A percentile compares a stretch with the other conserved stretches of the same genome.
Evolutionary conservation across 208 protist genomes (phyloP).

Genomic region (Trypanosoma theileri): DNA sequence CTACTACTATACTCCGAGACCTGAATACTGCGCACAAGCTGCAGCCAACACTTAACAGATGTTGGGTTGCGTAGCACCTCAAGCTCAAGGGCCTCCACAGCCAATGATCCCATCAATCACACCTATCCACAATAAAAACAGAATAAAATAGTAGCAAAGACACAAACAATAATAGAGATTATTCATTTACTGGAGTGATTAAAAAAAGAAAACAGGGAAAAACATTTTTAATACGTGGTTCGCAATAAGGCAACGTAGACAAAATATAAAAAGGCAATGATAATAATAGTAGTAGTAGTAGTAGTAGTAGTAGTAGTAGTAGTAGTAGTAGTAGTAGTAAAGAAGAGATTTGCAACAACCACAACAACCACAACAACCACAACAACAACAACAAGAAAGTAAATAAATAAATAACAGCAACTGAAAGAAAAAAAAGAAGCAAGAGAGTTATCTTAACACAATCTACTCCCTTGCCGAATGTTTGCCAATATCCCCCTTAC

Average conservation of each 20-base stretch:
- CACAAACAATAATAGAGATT: background rate
- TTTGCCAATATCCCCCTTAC: constrained; percentile 12
- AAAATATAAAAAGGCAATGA: too few species aligned
- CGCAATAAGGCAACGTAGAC: too few species aligned
- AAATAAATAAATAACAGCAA: background rate
- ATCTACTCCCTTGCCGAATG: background rate
- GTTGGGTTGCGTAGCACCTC: constrained; percentile 51
- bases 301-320: too few species aligned
- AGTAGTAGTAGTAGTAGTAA: too few species aligned
- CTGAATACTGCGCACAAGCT: constrained; percentile 39
- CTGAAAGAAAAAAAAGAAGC: background rate
- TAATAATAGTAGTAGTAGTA: too few species aligned
- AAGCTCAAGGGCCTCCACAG: constrained; percentile 52
- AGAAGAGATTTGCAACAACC: too few species aligned
- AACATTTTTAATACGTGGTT: too few species aligned
- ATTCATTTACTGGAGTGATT: too few species aligned
- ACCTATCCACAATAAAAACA: background rate
- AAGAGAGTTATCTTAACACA: background rate
- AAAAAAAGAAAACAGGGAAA: too few species aligned
- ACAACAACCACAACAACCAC: too few species aligned
- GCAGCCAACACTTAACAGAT: constrained; percentile 68
- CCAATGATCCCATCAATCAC: constrained; percentile 18
- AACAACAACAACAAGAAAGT: background rate
- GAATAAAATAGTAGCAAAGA: background rate
- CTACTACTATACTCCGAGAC: constrained; percentile 21